Evolutionary conservation across 257 asterid genomes (phyloP).

Genomic region (Paulownia fortunei): DNA sequence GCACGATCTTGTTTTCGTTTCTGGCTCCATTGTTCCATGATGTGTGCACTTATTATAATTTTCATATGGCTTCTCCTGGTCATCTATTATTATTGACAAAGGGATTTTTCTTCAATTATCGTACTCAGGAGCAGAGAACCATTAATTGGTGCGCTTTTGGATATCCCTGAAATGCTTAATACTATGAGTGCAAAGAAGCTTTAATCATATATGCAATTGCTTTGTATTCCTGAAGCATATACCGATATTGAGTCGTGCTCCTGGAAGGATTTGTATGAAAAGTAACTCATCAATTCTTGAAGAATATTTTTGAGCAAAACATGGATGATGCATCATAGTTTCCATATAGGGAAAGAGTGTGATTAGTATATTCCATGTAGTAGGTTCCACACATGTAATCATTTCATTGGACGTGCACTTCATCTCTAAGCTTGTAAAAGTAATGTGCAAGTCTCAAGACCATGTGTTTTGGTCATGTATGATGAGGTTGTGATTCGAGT

Average conservation of each 20-base stretch:
- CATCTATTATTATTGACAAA: conserved; percentile 54
- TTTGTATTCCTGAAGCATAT: conserved; percentile 44
- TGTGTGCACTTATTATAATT: conserved; percentile 1
- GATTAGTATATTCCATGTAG: conserved; percentile 28
- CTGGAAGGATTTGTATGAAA: conserved; percentile 39
- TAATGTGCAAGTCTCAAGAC: conserved; percentile 36
- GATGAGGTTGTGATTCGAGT: conserved; percentile 22
- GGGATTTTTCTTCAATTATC: conserved; percentile 51
- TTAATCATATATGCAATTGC: conserved; percentile 46
- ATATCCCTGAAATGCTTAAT: conserved; percentile 51
- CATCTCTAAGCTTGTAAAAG: conserved; percentile 38
- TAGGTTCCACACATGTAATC: conserved; percentile 36
- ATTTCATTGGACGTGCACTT: conserved; percentile 20
- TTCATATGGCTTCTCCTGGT: conserved; percentile 28
- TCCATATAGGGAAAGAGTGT: conserved; percentile 22
- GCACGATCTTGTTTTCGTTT: conserved; percentile 1
- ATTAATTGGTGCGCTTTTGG: conserved; percentile 63
- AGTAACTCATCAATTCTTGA: conserved; percentile 33
- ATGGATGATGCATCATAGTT: conserved; percentile 25
- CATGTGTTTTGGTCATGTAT: conserved; percentile 32
- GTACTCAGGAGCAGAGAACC: conserved; percentile 78
- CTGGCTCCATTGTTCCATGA: conserved; percentile 5
- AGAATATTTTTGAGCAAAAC: conserved; percentile 39
- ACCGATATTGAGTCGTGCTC: conserved; percentile 32
- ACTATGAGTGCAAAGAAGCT: conserved; percentile 62